These are phyloP conservation scores for Coemansia sp. DNA, from an alignment of 192 early-diverging fungal genomes.

Conservation along the genomic window DNA sequence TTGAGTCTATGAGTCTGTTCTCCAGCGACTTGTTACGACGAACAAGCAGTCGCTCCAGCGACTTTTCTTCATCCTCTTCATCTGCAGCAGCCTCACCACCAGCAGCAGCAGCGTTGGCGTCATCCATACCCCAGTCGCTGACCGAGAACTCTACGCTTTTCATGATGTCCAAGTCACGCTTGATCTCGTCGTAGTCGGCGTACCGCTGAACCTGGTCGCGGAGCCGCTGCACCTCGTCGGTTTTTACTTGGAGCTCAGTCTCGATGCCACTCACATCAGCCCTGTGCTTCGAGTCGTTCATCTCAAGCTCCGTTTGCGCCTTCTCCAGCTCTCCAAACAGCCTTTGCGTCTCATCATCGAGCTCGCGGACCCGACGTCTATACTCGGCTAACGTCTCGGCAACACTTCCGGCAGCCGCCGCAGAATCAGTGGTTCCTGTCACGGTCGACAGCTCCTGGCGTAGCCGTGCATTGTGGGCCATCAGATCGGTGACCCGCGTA, in stretches of 20 bases:
- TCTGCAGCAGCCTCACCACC: slow-evolving; percentile 35
- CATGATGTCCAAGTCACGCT: slow-evolving; percentile 79
- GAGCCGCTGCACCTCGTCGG: slow-evolving; percentile 61
- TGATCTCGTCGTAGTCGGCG: slow-evolving; percentile 85
- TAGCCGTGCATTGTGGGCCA: slow-evolving; percentile 66
- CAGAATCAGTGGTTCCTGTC: slow-evolving; percentile 9
- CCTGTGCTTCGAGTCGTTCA: slow-evolving; percentile 13
- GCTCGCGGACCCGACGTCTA: slow-evolving; percentile 29
- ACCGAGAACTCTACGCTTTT: slow-evolving; percentile 67
- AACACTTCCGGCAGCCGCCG: slow-evolving; percentile 2
- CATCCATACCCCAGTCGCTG: slow-evolving; percentile 52
- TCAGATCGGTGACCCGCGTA: slow-evolving; percentile 63
- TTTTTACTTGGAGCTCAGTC: slow-evolving; percentile 37
- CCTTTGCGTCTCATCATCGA: slow-evolving; percentile 37
- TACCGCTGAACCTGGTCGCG: slow-evolving; percentile 58
- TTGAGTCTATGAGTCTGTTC: slow-evolving; percentile 60
- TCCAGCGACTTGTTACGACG: slow-evolving; percentile 82
- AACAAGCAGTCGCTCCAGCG: slow-evolving; percentile 77
- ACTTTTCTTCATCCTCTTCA: slow-evolving; percentile 44
- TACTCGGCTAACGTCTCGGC: slow-evolving; percentile 47
- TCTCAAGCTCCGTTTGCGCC: slow-evolving; percentile 37
- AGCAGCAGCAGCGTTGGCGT: slow-evolving; percentile 35
- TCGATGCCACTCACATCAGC: slow-evolving; percentile 21
- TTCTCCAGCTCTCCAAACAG: slow-evolving; percentile 36
- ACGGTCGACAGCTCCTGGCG: slow-evolving; percentile 44